phyloP scores from a whole-genome alignment of 2,329 filamentous ascomycete species.

The Apiospora kogelbergensis region DNA sequence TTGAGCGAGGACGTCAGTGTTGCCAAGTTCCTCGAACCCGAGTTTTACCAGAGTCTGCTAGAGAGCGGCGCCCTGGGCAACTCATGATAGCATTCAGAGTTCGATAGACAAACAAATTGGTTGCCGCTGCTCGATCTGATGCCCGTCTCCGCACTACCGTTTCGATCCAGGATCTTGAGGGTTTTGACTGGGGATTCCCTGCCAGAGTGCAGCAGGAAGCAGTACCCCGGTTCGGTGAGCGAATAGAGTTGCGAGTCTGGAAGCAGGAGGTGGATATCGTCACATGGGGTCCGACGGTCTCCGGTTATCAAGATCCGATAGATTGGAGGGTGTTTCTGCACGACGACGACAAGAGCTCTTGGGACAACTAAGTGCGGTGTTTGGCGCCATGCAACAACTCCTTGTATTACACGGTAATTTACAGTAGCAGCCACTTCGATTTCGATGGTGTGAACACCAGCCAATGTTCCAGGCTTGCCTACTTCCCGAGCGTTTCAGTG shows the following conservation, averaged over 20 bases:
- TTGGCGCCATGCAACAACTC: not conserved
- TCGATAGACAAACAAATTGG: not conserved
- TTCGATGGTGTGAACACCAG: not conserved
- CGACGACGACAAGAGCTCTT: not conserved
- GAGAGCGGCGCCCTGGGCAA: constrained; percentile 78
- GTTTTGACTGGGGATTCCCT: not conserved
- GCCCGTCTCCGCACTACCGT: not conserved
- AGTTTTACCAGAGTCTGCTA: constrained; percentile 84
- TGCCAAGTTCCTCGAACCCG: constrained; percentile 93
- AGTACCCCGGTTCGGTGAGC: not conserved
- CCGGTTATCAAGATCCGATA: not conserved
- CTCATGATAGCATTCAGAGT: not conserved
- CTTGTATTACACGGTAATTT: not conserved
- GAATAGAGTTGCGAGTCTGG: not conserved
- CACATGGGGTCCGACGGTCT: constrained; percentile 3
- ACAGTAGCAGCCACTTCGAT: not conserved
- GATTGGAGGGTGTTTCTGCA: not conserved
- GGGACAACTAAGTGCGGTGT: not conserved
- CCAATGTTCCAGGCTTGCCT: not conserved
- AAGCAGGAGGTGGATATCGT: not conserved
- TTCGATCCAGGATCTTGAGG: constrained; percentile 3
- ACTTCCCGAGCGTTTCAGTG: not conserved
- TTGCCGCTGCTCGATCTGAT: not conserved
- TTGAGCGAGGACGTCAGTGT: constrained; percentile 94
- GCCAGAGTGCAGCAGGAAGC: not conserved